Percentiles rank a stretch among this genome's conserved stretches.
phyloP scores from a whole-genome alignment of 805 yeast genomes.

The Wickerhamomyces canadensis region DNA sequence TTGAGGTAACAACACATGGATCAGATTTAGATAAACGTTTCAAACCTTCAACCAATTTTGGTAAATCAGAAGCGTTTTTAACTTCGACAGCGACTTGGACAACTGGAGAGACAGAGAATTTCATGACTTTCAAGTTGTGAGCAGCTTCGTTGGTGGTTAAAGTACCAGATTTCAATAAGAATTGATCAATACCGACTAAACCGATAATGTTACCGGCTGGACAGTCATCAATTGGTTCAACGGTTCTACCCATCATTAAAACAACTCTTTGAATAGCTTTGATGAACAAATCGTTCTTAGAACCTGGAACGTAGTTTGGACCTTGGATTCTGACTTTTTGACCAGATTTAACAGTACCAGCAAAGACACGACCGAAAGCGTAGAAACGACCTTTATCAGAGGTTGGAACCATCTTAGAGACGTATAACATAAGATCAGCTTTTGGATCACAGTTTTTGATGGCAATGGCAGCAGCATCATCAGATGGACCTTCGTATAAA shows the following conservation, averaged over 20 bases:
- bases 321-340: slow-evolving; percentile 99
- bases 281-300: slow-evolving; percentile 94
- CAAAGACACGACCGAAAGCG: slow-evolving; percentile 99
- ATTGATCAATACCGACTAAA: slow-evolving; percentile 99
- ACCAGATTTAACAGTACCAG: slow-evolving; percentile 99
- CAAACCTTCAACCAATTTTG: slow-evolving; percentile 99
- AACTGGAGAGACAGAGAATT: slow-evolving; percentile 99
- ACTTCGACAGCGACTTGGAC: slow-evolving; percentile 99
- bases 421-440: slow-evolving; percentile 98
- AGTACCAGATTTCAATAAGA: slow-evolving; percentile 99
- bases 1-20: slow-evolving; percentile 91
- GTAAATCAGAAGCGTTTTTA: slow-evolving; percentile 98
- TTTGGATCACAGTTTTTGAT: slow-evolving; percentile 98
- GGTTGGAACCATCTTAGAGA: slow-evolving; percentile 99
- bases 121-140: slow-evolving; percentile 99
- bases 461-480: slow-evolving; percentile 84
- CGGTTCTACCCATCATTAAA: slow-evolving; percentile 98
- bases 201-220: slow-evolving; percentile 99
- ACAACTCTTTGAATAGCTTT: slow-evolving; percentile 99
- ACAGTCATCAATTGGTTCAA: slow-evolving; percentile 97
- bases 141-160: slow-evolving; percentile 94
- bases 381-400: slow-evolving; percentile 99
- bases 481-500: slow-evolving; percentile 97
- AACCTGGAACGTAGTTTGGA: slow-evolving; percentile 98
- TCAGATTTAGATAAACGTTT: slow-evolving; percentile 99